Conservation (phyloP, 2,329 filamentous ascomycete genomes). For the Fusarium sp. region DNA sequence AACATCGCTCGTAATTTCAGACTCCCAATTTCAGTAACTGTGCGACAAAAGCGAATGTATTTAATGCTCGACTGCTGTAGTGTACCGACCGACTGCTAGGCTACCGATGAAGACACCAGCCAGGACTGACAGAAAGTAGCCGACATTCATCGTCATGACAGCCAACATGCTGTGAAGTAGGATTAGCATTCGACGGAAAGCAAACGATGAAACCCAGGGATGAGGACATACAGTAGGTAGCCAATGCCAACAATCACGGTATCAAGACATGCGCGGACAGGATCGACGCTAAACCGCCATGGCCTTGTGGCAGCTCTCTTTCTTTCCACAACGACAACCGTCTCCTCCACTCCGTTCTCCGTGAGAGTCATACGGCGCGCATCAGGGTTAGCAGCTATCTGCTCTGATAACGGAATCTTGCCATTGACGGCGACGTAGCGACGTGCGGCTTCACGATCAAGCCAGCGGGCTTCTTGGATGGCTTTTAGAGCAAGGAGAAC, state of each 20-base stretch:
- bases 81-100: slow-evolving; percentile 79
- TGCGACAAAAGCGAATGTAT: not conserved
- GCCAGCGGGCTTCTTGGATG: slow-evolving; percentile 72
- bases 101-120: slow-evolving; percentile 88
- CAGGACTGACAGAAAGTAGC: slow-evolving; percentile 85
- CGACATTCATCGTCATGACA: slow-evolving; percentile 90
- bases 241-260: slow-evolving; percentile 79
- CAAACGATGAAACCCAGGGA: not conserved
- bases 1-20: not conserved
- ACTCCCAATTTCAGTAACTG: not conserved
- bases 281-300: slow-evolving; percentile 84
- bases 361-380: slow-evolving; percentile 72
- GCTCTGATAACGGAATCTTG: slow-evolving; percentile 67
- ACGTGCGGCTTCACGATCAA: slow-evolving; percentile 76
- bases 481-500: slow-evolving; percentile 77
- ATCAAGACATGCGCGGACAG: slow-evolving; percentile 76
- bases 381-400: slow-evolving; percentile 67
- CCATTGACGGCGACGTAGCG: slow-evolving; percentile 81
- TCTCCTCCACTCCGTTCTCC: slow-evolving; percentile 83
- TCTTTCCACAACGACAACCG: slow-evolving; percentile 77
- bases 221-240: slow-evolving; percentile 81
- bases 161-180: slow-evolving; percentile 80
- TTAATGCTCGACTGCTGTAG: slow-evolving; percentile 60
- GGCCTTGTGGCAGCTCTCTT: slow-evolving; percentile 67
- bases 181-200: slow-evolving; percentile 6